Conservation (phyloP, 495 filamentous ascomycete species). For the Cudoniella acicularis region DNA sequence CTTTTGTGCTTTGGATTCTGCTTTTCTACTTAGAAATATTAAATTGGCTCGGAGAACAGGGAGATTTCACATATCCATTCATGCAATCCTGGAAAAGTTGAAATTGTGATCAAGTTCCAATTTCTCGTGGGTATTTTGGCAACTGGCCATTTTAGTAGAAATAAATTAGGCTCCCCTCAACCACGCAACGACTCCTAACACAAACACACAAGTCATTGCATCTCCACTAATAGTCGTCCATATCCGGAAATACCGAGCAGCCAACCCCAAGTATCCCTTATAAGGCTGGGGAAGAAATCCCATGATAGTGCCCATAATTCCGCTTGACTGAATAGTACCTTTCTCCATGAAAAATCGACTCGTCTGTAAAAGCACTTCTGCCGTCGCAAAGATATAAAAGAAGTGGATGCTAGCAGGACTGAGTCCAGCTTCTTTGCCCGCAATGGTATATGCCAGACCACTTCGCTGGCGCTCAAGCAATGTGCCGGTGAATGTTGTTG, state of each 20-base stretch:
- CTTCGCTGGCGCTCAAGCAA: conserved; percentile 37
- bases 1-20: too few relatives aligned
- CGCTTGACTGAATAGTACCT: conserved; percentile 36
- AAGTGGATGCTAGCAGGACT: conserved; percentile 37
- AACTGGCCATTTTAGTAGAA: too few relatives aligned
- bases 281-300: conserved; percentile 56
- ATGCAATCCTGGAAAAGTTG: too few relatives aligned
- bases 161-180: conserved; percentile 38
- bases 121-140: too few relatives aligned
- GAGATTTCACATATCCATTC: too few relatives aligned
- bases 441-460: conserved; percentile 19
- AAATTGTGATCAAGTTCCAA: too few relatives aligned
- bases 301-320: conserved; percentile 56
- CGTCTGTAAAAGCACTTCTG: conserved; percentile 68
- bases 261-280: conserved; percentile 52
- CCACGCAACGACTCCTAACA: conserved; percentile 70
- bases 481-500: conserved; percentile 61
- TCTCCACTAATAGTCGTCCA: conserved; percentile 58
- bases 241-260: conserved; percentile 67
- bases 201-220: conserved; percentile 70
- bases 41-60: too few relatives aligned
- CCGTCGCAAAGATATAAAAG: conserved; percentile 80
- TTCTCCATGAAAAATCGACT: conserved; percentile 63
- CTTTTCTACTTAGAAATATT: too few relatives aligned
- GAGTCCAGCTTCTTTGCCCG: conserved; percentile 14